Base-by-base conservation (phyloP, 2,329 filamentous ascomycete species). In the Fusarium foetens region DNA sequence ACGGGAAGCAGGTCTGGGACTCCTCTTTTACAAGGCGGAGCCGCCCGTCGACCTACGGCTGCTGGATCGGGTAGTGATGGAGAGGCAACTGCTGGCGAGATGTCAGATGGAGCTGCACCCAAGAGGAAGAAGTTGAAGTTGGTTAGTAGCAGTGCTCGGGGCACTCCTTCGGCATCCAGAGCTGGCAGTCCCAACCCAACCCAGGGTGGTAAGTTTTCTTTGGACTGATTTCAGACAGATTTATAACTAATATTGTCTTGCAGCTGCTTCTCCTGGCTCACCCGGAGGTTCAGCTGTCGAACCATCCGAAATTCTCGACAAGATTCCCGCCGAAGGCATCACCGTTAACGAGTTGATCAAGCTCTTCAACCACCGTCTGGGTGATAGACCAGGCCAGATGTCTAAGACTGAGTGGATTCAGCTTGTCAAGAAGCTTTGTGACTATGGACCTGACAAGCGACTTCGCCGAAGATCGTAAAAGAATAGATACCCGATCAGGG, bases 41-140 rank as follows among this genome's bases (percentile, higher is more conserved):
- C 83, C 11, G 77, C 81, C n/a, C 84, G 83, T 52, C 82, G 83
- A 60, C 73, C 77, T 55, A 77, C 81, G 62, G 86, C 82, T 53
- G 87, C 87, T 52, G 90, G 88, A 41, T 91, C 90, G 51, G 88
- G 88, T 59, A 94, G 92, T 73, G 93, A 94, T 72, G 92, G 90
- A 27, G 92, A 94, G 78, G 91, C 86, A 42, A 93, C 91, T 4
- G 91, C 86, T 41, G 90, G 90, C 39, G 90, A 92, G 76, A 91
- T 89, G 83, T 91, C 89, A 3, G 90, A 91, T 71, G 86, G 86
- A 8, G 81, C 81, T 42, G 77, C 72, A 16, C 76, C 76, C 58
- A 87, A 86, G 79, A 89, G 87, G 79, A 88, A 87, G 80, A 88
- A 85, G 74, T 79, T 89, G 74, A 89, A 88, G 79, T 80, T 90